These are phyloP conservation scores for Wickerhamiella qilinensis DNA, from an alignment of 805 yeast species.

Conservation along the genomic window DNA sequence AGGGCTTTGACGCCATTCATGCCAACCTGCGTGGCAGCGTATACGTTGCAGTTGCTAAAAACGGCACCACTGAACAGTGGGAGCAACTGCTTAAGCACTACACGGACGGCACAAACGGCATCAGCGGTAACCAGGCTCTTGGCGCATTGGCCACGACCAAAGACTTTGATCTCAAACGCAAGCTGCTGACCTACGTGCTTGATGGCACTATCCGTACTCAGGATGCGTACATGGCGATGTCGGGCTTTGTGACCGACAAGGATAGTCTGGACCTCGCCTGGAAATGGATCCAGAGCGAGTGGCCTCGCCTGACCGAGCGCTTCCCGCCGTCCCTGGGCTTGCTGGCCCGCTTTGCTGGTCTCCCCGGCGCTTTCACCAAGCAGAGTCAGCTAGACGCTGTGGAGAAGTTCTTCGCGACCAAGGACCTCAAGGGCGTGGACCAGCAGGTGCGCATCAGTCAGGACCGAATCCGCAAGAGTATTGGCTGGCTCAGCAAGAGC, in stretches of 20 bases:
- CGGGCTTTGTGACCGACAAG: slow-evolving; percentile 45
- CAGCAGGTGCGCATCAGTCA: slow-evolving; percentile 39
- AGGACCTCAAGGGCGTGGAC: slow-evolving; percentile 40
- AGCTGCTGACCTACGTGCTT: slow-evolving; percentile 39
- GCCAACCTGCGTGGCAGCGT: slow-evolving; percentile 57
- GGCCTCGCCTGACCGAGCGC: slow-evolving; percentile 48
- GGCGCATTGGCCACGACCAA: slow-evolving; percentile 50
- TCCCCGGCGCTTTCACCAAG: slow-evolving; percentile 45
- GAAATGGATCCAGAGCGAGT: slow-evolving; percentile 56
- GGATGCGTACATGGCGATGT: slow-evolving; percentile 65
- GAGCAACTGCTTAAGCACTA: slow-evolving; percentile 46
- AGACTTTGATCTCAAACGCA: slow-evolving; percentile 34
- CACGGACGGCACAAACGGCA: slow-evolving; percentile 41
- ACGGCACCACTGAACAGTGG: slow-evolving; percentile 46
- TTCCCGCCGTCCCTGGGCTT: slow-evolving; percentile 72
- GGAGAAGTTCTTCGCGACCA: slow-evolving; percentile 30
- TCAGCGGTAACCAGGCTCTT: slow-evolving; percentile 56
- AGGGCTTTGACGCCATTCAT: slow-evolving; percentile 51
- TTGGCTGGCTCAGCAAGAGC: slow-evolving; percentile 29
- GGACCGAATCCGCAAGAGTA: slow-evolving; percentile 36
- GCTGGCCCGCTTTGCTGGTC: slow-evolving; percentile 57
- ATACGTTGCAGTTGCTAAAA: slow-evolving; percentile 47
- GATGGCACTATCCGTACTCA: slow-evolving; percentile 46
- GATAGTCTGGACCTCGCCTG: slow-evolving; percentile 57
- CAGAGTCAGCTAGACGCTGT: slow-evolving; percentile 37